Conservation (phyloP, 345 rosid species). For the Eucalyptus marginata region DNA sequence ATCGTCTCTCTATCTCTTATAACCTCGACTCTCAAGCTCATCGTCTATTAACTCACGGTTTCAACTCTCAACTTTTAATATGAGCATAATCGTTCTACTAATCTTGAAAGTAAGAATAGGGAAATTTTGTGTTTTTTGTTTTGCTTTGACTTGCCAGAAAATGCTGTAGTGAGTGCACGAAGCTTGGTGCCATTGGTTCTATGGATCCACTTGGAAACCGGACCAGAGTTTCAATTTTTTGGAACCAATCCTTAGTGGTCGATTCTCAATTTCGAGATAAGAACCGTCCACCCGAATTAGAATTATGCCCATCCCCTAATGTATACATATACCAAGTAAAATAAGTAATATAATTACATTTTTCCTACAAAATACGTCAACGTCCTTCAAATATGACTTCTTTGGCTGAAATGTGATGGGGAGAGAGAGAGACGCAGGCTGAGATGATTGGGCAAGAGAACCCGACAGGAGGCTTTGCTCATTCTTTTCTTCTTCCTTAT, state of each 20-base stretch:
- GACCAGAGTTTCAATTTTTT: fast-evolving
- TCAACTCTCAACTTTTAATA: too few species aligned
- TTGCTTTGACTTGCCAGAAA: too few species aligned
- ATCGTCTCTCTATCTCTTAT: fast-evolving
- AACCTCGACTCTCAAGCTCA: too few species aligned
- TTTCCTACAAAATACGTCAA: too few species aligned
- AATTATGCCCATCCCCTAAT: fast-evolving
- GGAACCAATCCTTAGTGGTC: fast-evolving
- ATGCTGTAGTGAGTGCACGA: fast-evolving
- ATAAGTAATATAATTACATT: too few species aligned
- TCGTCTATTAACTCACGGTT: fast-evolving
- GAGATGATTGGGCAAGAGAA: neutral
- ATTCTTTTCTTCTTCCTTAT: too few species aligned
- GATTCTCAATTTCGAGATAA: too few species aligned
- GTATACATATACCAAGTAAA: too few species aligned
- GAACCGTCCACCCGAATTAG: fast-evolving
- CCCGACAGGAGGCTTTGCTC: neutral
- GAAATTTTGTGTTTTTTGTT: too few species aligned
- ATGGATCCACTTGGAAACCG: fast-evolving
- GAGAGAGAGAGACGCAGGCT: neutral
- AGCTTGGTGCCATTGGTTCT: fast-evolving
- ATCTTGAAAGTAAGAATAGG: too few species aligned
- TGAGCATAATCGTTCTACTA: too few species aligned
- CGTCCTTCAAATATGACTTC: too few species aligned
- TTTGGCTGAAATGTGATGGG: neutral